phyloP scores from a whole-genome alignment of 2,329 filamentous ascomycete species.

The Trichophyton rubrum region DNA sequence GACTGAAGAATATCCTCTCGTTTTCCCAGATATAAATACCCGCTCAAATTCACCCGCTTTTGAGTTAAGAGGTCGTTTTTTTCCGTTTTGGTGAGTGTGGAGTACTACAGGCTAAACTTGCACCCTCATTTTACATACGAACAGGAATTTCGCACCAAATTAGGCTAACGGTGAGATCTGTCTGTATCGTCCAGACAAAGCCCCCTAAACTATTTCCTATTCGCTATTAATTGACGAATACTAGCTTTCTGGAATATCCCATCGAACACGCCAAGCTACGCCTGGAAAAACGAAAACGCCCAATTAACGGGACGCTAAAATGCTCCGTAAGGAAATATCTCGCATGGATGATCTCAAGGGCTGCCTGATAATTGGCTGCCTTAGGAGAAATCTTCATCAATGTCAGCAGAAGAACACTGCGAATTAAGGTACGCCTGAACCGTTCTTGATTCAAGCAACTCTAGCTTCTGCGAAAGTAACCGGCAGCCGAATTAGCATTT shows the following conservation, averaged over 20 bases:
- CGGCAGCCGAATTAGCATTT: not conserved
- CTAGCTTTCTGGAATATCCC: not conserved
- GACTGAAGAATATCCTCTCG: not conserved
- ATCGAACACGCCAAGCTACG: not conserved
- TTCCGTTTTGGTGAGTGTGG: not conserved
- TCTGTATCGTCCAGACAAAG: not conserved
- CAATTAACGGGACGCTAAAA: not conserved
- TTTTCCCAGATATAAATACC: not conserved
- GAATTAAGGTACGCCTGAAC: conserved; percentile 49
- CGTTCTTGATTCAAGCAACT: conserved; percentile 43
- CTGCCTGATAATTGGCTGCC: not conserved
- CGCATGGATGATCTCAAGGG: not conserved
- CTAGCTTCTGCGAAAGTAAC: conserved; percentile 38
- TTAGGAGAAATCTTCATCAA: conserved; percentile 21
- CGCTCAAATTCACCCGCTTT: conserved; percentile 3
- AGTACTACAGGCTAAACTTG: not conserved
- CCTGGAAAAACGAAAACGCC: not conserved
- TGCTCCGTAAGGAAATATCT: not conserved
- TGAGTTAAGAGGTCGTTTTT: not conserved
- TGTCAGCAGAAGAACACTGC: conserved; percentile 9
- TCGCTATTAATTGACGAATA: conserved; percentile 2
- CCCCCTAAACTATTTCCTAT: not conserved
- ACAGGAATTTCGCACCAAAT: conserved; percentile 1
- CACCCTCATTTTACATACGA: not conserved
- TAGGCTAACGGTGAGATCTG: conserved; percentile 4